Evolutionary conservation across 305 asterid genomes (phyloP).

Genomic region (Fraxinus ornus): DNA sequence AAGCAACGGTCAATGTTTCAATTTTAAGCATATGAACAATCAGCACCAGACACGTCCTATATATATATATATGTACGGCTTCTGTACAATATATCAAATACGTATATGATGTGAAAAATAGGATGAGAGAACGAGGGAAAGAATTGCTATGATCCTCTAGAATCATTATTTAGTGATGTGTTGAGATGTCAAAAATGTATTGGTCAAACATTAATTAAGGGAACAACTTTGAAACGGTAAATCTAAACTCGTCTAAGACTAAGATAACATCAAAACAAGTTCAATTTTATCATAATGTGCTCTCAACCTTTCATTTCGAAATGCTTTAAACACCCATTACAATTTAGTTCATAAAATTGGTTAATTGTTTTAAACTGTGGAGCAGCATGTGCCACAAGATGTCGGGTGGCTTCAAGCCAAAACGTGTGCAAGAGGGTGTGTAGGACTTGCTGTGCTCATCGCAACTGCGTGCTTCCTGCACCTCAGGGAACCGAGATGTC

Average conservation of each 20-base stretch:
- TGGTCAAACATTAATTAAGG: too few relatives aligned
- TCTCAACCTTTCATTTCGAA: not conserved
- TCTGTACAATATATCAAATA: not conserved
- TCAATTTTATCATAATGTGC: not conserved
- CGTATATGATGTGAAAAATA: not conserved
- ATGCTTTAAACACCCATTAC: not conserved
- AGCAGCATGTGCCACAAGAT: not conserved
- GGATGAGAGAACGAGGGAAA: not conserved
- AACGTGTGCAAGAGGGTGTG: too few relatives aligned
- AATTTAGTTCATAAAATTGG: not conserved
- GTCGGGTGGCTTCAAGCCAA: not conserved
- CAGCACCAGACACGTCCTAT: too few relatives aligned
- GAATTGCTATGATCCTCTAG: not conserved
- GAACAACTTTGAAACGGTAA: not conserved
- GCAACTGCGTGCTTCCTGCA: not conserved
- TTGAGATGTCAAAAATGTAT: not conserved
- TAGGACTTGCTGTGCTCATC: not conserved
- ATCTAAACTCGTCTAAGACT: not conserved
- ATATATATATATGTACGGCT: not conserved
- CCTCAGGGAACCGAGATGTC: not conserved
- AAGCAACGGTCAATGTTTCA: too few relatives aligned
- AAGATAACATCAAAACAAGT: not conserved
- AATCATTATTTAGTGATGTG: not conserved
- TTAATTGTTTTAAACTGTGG: not conserved
- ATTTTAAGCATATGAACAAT: too few relatives aligned